These are phyloP conservation scores for Amoebophrya sp. DNA, from an alignment of 169 alveolate species.

Conservation along the genomic window DNA sequence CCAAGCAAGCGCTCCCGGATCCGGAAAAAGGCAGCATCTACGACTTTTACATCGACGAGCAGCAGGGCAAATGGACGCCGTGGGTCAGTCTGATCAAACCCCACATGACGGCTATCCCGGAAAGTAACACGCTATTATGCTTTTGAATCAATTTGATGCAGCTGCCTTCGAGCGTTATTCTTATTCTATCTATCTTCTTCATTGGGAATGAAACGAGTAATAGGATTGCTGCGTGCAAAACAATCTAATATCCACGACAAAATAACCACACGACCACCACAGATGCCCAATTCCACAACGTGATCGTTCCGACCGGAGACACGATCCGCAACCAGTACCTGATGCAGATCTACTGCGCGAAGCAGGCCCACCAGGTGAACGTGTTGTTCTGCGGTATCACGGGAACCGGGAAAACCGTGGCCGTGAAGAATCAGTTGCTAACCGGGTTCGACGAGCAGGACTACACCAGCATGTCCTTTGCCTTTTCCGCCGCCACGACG, in stretches of 20 bases:
- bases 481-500: conserved; percentile 85
- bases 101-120: neutral
- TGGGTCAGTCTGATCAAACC: neutral
- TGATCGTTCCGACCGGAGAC: conserved; percentile 82
- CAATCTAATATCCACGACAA: too few relatives aligned
- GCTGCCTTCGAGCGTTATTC: neutral
- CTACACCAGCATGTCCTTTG: conserved; percentile 55
- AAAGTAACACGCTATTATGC: neutral
- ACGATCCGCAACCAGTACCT: conserved; percentile 73
- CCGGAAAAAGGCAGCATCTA: conserved; percentile 31
- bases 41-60: conserved; percentile 37
- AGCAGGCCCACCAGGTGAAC: conserved; percentile 47
- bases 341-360: conserved; percentile 53
- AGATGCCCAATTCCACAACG: conserved; percentile 70
- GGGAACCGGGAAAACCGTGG: conserved; percentile 83
- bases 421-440: conserved; percentile 55
- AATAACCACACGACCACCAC: too few relatives aligned
- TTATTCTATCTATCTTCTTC: too few relatives aligned
- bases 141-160: neutral
- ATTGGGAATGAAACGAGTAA: too few relatives aligned
- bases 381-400: conserved; percentile 82
- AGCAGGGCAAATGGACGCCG: conserved; percentile 33
- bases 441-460: conserved; percentile 64
- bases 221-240: too few relatives aligned
- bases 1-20: neutral